These are phyloP conservation scores for Mucor sp. DNA, from an alignment of 371 early-diverging fungal species.

Conservation along the genomic window DNA sequence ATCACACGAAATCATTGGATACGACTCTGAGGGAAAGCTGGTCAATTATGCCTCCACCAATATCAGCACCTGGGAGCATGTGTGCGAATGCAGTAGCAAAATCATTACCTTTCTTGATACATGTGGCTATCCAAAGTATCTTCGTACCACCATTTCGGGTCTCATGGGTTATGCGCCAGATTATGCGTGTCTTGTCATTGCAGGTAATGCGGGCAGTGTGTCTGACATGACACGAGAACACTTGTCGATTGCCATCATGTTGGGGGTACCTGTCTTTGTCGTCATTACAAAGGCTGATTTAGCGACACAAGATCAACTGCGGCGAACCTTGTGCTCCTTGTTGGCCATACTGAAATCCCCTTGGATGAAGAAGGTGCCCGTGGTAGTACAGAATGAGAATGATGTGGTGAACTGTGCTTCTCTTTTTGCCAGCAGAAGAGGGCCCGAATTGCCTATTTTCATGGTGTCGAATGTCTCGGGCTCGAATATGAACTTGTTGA, in stretches of 20 bases:
- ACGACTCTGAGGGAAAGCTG: constrained; percentile 61
- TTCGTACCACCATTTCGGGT: constrained; percentile 91
- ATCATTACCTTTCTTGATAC: constrained; percentile 86
- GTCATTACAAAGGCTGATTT: constrained; percentile 90
- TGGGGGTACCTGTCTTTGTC: constrained; percentile 85
- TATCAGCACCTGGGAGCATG: constrained; percentile 81
- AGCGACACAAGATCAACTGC: constrained; percentile 82
- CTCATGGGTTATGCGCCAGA: constrained; percentile 89
- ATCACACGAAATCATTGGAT: constrained; percentile 86
- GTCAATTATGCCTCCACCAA: constrained; percentile 65
- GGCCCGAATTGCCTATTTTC: constrained; percentile 80
- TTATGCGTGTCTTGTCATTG: constrained; percentile 85
- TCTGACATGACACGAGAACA: constrained; percentile 90
- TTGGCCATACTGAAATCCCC: constrained; percentile 69
- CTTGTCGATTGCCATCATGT: constrained; percentile 78
- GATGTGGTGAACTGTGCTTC: constrained; percentile 73
- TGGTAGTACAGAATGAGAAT: constrained; percentile 70
- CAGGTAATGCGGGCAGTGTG: constrained; percentile 76
- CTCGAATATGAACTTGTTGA: constrained; percentile 74
- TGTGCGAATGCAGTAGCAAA: constrained; percentile 76
- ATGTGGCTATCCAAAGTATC: constrained; percentile 91
- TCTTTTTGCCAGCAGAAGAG: constrained; percentile 51
- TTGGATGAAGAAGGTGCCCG: constrained; percentile 80
- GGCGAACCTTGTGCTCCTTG: constrained; percentile 50
- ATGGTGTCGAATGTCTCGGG: constrained; percentile 90